Base-by-base conservation (phyloP, 176 grass and related monocot genomes). In the Paspalum vaginatum region DNA sequence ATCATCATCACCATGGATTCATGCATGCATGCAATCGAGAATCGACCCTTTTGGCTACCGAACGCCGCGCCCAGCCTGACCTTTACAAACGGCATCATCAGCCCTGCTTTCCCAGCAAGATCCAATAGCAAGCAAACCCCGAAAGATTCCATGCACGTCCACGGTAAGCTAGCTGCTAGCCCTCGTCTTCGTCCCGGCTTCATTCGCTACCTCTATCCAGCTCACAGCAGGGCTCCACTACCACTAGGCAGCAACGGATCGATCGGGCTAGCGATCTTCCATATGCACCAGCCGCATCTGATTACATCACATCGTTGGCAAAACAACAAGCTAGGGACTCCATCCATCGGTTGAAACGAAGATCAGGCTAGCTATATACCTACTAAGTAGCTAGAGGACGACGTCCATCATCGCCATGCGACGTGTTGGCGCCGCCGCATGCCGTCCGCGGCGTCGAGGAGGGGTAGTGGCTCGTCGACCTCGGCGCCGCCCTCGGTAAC, bases 101-200 rank as follows among this genome's bases (percentile, higher is more conserved):
- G 43, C 78, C 38, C 64, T 76, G 65, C 26, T 48, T 50, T 70
- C 69, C 60, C 46, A 16, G 22, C 72, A 72, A 89, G 53, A 45
- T 78, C 83, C 88, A 89, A 89, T 50, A 14, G 74, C 50, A 86
- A 86, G 73, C 65, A 86, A 89, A 86, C 88, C 86, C 40, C 9
- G 67, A 89, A 89, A 89, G 78, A 89, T 89, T 89, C 83, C 83
- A 89, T 85, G 87, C 72, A 78, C 50, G 63, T 64, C 70, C 70
- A 37, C 71, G 42, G 48, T 68, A 74, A 55, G 80, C 51, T 62
- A 58, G n/a, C 46, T 4, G 18, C 46, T 65, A 50, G 5, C 54
- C 69, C 52, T 27, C 27, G 49, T 18, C 48, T 12, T 24, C 61
- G 26, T 52, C 47, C 22, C 25, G 1, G 16, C 21, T 16, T 42